These are phyloP conservation scores for Epichloe elymi DNA, from an alignment of 2,329 filamentous ascomycete species.

Conservation along the genomic window DNA sequence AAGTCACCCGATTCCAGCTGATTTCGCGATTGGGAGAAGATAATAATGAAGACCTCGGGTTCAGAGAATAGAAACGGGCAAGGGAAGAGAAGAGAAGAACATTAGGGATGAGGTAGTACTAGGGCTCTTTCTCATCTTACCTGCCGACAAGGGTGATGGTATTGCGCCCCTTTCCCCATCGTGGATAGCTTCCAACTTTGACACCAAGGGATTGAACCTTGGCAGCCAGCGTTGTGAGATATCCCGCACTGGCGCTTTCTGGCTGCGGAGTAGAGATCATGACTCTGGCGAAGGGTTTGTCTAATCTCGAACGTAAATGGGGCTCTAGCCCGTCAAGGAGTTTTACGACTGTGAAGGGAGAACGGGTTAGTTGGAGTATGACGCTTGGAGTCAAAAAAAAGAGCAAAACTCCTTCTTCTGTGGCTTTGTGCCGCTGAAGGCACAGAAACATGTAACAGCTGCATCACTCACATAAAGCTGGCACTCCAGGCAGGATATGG, in stretches of 20 bases:
- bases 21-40: neutral
- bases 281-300: constrained; percentile 38
- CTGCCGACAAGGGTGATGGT: constrained; percentile 75
- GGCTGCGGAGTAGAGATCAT: constrained; percentile 77
- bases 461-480: constrained; percentile 50
- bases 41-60: no score
- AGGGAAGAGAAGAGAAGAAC: no score
- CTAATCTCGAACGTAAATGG: constrained; percentile 53
- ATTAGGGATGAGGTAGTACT: no score
- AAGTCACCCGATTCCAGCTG: neutral
- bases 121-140: constrained; percentile 15
- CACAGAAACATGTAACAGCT: no score
- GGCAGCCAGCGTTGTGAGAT: no score
- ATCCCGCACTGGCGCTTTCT: constrained; percentile 65
- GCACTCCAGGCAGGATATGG: constrained; percentile 85
- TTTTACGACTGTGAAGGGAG: neutral
- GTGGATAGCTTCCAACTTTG: constrained; percentile 90
- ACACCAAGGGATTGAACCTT: constrained; percentile 31
- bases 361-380: no score
- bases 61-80: no score
- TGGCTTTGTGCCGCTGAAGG: no score
- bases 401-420: no score
- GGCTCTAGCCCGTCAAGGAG: constrained; percentile 69
- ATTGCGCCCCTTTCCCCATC: constrained; percentile 79
- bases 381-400: no score